Base-by-base conservation (phyloP, 306 rosid genomes). In the Fagus crenata region DNA sequence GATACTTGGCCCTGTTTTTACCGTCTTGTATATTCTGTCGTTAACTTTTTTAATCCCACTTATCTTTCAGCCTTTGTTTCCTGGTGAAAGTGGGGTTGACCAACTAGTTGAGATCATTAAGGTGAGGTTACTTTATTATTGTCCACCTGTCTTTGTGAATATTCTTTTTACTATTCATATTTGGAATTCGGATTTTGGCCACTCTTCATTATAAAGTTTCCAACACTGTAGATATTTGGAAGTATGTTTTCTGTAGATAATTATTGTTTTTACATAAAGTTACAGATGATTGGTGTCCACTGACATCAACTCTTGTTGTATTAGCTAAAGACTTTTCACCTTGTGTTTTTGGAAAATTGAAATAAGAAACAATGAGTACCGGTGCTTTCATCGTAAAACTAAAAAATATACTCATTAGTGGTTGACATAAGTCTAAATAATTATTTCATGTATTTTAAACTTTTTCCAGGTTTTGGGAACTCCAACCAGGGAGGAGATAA, bases 31-130 rank as follows among this genome's bases (percentile, higher is more conserved):
- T 67, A 59, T 53, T 77, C 61, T 37, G 36, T 6, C 33, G 3
- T 71, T 73, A 60, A 72, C 22, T 9, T 31, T 80, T 41, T 82
- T 49, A 82, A 37, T 54, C 75, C 70, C 77, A 80, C 53, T 77
- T 87, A 67, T 82, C 67, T 79, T 89, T 73, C 96, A 95, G 98
- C 97, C 98, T 69, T 81, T 95, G 89, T 95, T 95, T 79, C 98
- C 98, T 71, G 98, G 97, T 43, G 98, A 95, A 85, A 95, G 98
- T 85, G 98, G 98, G 64, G 98, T 95, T 53, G 98, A 95, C 85
- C 98, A 95, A 79, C 93, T 95, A 78, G 98, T 95, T 81, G 98
- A 95, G 88, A 90, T 95, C 81, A 95, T 95, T 80, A 95, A 95
- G 98, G 98, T 95, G 77, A 78, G 84, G 53, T 69, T 28, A 18